Percentiles rank a stretch among this genome's conserved stretches.
These are phyloP conservation scores for Nakazawaea holstii DNA, from an alignment of 805 yeast species.

Conservation along the genomic window DNA sequence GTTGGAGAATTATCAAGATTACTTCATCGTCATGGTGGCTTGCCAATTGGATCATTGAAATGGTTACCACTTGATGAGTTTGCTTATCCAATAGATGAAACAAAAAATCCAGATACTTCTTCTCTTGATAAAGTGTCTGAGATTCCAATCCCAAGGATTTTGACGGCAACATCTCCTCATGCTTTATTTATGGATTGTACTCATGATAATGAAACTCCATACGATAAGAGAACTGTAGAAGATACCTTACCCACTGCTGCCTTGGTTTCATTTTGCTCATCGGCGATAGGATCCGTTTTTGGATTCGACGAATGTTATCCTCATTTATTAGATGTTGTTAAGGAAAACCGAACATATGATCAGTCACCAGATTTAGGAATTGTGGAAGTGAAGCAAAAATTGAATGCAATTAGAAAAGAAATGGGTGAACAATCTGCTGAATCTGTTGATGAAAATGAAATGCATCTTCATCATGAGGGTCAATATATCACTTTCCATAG, in stretches of 20 bases:
- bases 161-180: constrained; percentile 75
- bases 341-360: constrained; percentile 62
- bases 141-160: constrained; percentile 58
- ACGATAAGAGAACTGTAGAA: constrained; percentile 85
- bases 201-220: constrained; percentile 90
- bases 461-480: constrained; percentile 91
- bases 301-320: constrained; percentile 96
- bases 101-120: constrained; percentile 17
- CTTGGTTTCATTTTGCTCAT: constrained; percentile 83
- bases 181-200: constrained; percentile 97
- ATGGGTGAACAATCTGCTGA: constrained; percentile 57
- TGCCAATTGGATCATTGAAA: constrained; percentile 88
- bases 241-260: constrained; percentile 96
- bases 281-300: constrained; percentile 90
- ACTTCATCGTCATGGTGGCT: constrained; percentile 90
- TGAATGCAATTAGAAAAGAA: constrained; percentile 52
- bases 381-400: constrained; percentile 57
- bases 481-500: constrained; percentile 90
- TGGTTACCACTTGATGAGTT: constrained; percentile 74
- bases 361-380: constrained; percentile 53
- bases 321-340: constrained; percentile 69
- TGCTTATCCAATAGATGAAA: constrained; percentile 51
- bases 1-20: constrained; percentile 81
- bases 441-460: constrained; percentile 58
- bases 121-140: constrained; percentile 43